Evolutionary conservation across 1,284 basidiomycete genomes (phyloP), one percentile per base, ranked within the genome.

Genomic region (Marasmius tenuissimus): DNA sequence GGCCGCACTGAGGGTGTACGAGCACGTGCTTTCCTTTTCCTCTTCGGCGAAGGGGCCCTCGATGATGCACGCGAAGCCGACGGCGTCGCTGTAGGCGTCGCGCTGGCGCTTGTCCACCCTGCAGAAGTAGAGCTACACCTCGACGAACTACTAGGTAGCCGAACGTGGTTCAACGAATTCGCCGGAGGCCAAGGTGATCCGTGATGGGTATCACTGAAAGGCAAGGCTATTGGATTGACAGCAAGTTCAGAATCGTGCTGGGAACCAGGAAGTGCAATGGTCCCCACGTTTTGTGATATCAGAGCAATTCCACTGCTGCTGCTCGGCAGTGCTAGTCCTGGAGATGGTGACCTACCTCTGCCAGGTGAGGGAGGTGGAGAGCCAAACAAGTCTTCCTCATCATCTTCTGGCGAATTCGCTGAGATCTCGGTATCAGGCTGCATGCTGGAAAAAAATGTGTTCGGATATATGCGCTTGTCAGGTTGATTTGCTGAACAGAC

Each of bases 211-310:
- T 71, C 71, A 68, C 77, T 84, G 78, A 82, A 79, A 71, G 81
- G 80, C 76, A 81, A 83, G 78, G 85, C 88, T 91, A 88, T 76
- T 84, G 85, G 85, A 80, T 83, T 78, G 78, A 86, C 81, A 78
- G 88, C 81, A 80, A 86, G 82, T 92, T 92, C 88, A 92, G 89
- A 89, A 88, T 80, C 80, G 76, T 80, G 81, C 81, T 90, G 91
- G 89, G 89, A 90, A 86, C 90, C 90, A 91, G 89, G 89, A 91
- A 91, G 91, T 92, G 91, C 91, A 92, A 92, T 92, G 89, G 91
- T 89, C 90, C 90, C 91, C 90, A 93, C 91, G 85, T 93, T 92
- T 91, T 91, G 79, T 81, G 69, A 74, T 74, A 73, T 72, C 67
- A 72, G 69, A 71, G 76, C 76, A 71, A 63, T 67, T 62, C 69